Percentiles rank a stretch among this genome's conserved stretches.
Conservation (phyloP, 2,329 filamentous ascomycete genomes). For the Chrysoporthe austroafricana region DNA sequence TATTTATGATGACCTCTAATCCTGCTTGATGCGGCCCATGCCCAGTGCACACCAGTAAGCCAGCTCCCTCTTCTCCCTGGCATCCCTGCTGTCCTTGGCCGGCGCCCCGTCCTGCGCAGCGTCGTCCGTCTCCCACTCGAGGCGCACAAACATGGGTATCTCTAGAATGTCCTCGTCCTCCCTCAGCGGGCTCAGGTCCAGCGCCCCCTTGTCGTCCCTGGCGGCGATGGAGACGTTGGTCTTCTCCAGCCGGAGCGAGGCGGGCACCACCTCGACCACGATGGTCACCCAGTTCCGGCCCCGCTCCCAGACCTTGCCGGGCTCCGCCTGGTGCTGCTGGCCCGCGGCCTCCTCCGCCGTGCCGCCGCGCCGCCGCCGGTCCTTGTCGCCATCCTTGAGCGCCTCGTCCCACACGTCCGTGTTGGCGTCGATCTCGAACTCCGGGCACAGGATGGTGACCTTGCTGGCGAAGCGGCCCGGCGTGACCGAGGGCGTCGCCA, state of each 20-base stretch:
- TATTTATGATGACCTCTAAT: slow-evolving; percentile 37
- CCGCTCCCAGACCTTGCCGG: slow-evolving; percentile 94
- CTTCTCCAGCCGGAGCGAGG: slow-evolving; percentile 50
- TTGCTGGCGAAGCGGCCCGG: slow-evolving; percentile 76
- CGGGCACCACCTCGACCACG: slow-evolving; percentile 84
- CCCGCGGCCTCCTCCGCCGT: slow-evolving; percentile 43
- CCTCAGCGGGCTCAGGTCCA: slow-evolving; percentile 52
- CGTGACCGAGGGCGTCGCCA: slow-evolving; percentile 81
- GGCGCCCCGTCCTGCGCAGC: slow-evolving; percentile 59
- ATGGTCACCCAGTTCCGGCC: slow-evolving; percentile 95
- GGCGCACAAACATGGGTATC: slow-evolving; percentile 89
- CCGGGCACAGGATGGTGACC: slow-evolving; percentile 90
- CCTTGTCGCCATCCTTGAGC: slow-evolving; percentile 57
- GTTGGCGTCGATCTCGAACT: slow-evolving; percentile 93
- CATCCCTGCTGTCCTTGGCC: slow-evolving; percentile 57
- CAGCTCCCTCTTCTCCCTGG: slow-evolving; percentile 80
- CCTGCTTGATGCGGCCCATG: slow-evolving; percentile 74
- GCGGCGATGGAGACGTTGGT: slow-evolving; percentile 23
- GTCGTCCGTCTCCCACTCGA: slow-evolving; percentile 84
- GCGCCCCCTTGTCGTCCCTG: slow-evolving; percentile 40
- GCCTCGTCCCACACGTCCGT: slow-evolving; percentile 90
- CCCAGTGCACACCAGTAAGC: slow-evolving; percentile 96
- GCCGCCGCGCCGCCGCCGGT: slow-evolving; percentile 31
- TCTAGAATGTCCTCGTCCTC: slow-evolving; percentile 73
- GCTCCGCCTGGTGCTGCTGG: slow-evolving; percentile 69